Percentiles rank a stretch among this genome's conserved stretches.
Conservation (phyloP, 192 early-diverging fungal species). For the Haplosporangium gracile region DNA sequence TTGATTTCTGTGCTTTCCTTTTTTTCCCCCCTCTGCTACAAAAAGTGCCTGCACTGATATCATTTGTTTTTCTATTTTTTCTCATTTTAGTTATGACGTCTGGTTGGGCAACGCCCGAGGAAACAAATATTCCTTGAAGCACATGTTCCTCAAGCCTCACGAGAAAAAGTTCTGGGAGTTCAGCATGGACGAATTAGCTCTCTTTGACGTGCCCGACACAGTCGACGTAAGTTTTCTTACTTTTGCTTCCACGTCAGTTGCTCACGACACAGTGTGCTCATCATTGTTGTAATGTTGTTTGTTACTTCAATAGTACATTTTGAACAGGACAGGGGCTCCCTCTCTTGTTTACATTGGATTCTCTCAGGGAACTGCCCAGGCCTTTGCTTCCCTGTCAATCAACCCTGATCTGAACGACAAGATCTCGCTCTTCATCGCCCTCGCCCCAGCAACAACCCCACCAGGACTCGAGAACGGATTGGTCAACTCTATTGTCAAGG, state of each 20-base stretch:
- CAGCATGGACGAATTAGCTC: constrained; percentile 91
- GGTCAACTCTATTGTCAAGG: constrained; percentile 85
- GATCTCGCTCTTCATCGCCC: constrained; percentile 89
- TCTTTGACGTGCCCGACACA: constrained; percentile 87
- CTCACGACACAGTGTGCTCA: not conserved
- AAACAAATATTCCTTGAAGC: constrained; percentile 94
- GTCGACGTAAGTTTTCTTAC: constrained; percentile 71
- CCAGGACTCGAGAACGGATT: constrained; percentile 83
- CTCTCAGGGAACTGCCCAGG: constrained; percentile 93
- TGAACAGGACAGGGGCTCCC: constrained; percentile 83
- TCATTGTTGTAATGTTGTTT: not conserved
- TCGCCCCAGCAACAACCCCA: constrained; percentile 93
- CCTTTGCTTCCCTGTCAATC: constrained; percentile 88
- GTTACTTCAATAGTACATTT: constrained; percentile 73
- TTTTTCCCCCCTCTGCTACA: not conserved
- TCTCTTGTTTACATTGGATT: constrained; percentile 96
- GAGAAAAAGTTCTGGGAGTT: constrained; percentile 93
- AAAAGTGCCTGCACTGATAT: not conserved
- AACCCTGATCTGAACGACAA: constrained; percentile 84
- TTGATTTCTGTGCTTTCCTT: not conserved
- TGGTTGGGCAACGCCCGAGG: constrained; percentile 97
- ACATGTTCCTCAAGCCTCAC: constrained; percentile 72
- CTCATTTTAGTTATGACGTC: constrained; percentile 82
- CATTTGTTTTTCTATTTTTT: constrained; percentile 17
- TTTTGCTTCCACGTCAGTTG: not conserved